Base-by-base conservation (phyloP, 441 rosid species). In the Bocquillonia castaneifolia region DNA sequence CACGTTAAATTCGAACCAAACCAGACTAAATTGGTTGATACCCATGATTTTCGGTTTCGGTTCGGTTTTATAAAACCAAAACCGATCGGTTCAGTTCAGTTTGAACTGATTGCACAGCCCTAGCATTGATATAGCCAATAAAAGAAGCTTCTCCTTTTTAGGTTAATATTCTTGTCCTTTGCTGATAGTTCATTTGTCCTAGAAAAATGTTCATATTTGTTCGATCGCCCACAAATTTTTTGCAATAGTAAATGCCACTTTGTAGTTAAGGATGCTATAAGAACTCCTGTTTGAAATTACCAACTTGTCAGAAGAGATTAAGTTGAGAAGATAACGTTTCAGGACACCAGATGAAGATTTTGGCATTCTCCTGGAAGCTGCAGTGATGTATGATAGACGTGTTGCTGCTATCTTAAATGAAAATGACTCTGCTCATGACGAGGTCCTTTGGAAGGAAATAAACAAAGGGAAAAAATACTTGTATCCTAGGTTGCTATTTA, bases 311-410 rank as follows among this genome's bases (percentile, higher is more conserved):
- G 54, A 42, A 25, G 29, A 62, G 14, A 37, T 69, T 64, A 59
- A 64, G 36, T n/a, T 64, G 39, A 37, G 62, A 47, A 50, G 37
- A 22, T 23, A 13, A 50, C 36, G 51, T 68, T 86, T 64, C 88
- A 94, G 98, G 99, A 90, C 98, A 32, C 86, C 98, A 50, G 99
- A 94, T 90, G 99, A 94, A 82, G 86, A 94, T 83, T 94, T 94
- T 79, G 83, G 94, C 74, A 85, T 94, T 72, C 92, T 94, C 59
- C 77, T 94, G 66, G 97, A 92, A 83, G 99, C 99, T 52, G 97
- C 98, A 28, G 92, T 94, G 25, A 84, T 94, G 96, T 94, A 92
- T 81, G 98, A 94, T 71, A 86, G 93, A 68, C 91, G 94, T 54
- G 99, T 92, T 72, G 92, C 89, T 66, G 96, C 99, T 52, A 80